Base-by-base conservation (phyloP, 1,284 basidiomycete species). In the Rhodotorula sp. region DNA sequence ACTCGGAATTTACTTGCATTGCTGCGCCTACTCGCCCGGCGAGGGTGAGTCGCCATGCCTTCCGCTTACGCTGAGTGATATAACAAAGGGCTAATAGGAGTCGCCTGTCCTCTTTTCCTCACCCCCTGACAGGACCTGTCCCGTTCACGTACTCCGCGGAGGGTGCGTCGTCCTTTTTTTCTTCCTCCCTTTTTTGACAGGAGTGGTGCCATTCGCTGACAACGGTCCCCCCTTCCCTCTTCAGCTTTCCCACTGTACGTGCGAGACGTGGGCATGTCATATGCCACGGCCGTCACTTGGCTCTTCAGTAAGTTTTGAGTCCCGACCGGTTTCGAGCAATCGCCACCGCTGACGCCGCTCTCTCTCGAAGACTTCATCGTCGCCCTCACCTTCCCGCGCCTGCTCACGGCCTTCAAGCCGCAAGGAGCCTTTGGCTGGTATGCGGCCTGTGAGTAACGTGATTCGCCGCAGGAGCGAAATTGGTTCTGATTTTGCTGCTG, bases 221-320 rank as follows among this genome's bases (percentile, higher is more conserved):
- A 19, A 21, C 18, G 31, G 26, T 2, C 5, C 16, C 34, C 31
- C 5, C 34, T 43, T 15, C 31, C 5, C 34, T 43, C 10, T 21
- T 43, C 34, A 28, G 60, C 60, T 5, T 85, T 83, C 81, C 84
- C 84, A 14, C 79, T 85, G 23, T 65, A 70, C 15, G 81, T 84
- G 52, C 81, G 85, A 62, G 60, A 86, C 74, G 79, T 83, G 58
- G 84, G 84, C n/a, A 85, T 85, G 84, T 65, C 77, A 23, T 87
- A 84, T 84, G 87, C 76, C 0, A 71, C 85, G 10, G 85, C 86
- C 6, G 82, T 85, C 0, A 55, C 84, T 1, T 84, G 71, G 71
- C 7, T 62, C 31, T 73, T 72, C 62, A 69, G 67, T 59, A 18
- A 26, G n/a, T 26, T 43, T 1, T 5, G 10, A 5, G 1, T 31